Evolutionary conservation across 257 asterid species (phyloP).

Genomic region (Rubia yunnanensis): DNA sequence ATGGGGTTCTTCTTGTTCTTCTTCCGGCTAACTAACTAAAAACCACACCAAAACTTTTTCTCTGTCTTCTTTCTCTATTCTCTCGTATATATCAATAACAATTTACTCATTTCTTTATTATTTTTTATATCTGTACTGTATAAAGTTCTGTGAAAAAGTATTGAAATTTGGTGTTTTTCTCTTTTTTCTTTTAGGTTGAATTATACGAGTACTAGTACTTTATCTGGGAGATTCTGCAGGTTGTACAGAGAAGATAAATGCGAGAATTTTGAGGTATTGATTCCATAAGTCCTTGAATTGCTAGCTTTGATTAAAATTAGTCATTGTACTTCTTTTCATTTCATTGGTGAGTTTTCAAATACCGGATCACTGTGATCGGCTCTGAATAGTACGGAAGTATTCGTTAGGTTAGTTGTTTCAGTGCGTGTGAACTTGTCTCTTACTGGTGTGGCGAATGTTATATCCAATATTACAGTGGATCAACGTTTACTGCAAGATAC

Average conservation of each 20-base stretch:
- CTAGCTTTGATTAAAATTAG: neutral
- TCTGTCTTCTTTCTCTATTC: constrained; percentile 12
- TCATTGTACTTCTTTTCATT: neutral
- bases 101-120: neutral
- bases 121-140: neutral
- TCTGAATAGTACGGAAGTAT: no score
- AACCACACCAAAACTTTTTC: constrained; percentile 35
- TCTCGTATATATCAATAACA: constrained; percentile 3
- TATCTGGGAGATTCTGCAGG: neutral
- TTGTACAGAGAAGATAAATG: neutral
- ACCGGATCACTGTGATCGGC: no score
- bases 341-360: neutral
- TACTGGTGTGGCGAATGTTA: no score
- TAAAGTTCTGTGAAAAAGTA: neutral
- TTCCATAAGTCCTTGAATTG: neutral
- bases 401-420: no score
- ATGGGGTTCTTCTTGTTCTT: constrained; percentile 1
- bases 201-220: neutral
- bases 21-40: constrained; percentile 9
- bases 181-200: neutral
- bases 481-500: neutral
- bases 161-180: neutral
- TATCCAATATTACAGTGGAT: no score
- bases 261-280: neutral
- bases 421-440: no score